Conservation (phyloP, 495 filamentous ascomycete genomes). For the Friedmanniomyces simplex region DNA sequence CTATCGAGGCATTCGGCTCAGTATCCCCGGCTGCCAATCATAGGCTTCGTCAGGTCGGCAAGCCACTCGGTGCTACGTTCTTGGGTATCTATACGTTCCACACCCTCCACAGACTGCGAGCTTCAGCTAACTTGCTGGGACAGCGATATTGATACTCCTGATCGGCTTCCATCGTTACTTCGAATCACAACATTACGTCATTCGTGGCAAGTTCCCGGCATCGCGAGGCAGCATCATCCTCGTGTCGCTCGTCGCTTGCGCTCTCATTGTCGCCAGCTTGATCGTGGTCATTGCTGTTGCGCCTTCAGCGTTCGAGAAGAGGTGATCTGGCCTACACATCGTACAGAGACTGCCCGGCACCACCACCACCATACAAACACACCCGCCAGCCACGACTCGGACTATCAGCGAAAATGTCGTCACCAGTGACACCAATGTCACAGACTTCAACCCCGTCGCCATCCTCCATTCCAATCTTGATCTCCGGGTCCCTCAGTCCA, state of each 20-base stretch:
- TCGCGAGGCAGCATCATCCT: constrained; percentile 78
- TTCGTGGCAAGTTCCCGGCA: constrained; percentile 87
- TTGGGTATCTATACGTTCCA: constrained; percentile 49
- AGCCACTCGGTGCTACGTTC: constrained; percentile 89
- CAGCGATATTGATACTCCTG: constrained; percentile 69
- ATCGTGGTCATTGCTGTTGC: constrained; percentile 34
- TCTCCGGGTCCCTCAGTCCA: neutral
- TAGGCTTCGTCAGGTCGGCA: constrained; percentile 64
- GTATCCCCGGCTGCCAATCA: neutral
- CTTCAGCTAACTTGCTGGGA: neutral
- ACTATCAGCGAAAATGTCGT: neutral
- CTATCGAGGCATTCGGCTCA: neutral
- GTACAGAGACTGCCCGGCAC: neutral
- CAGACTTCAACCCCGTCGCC: neutral
- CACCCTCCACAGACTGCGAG: neutral
- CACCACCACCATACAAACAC: neutral
- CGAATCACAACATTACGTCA: constrained; percentile 70
- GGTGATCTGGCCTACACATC: neutral
- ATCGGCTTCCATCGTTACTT: constrained; percentile 70
- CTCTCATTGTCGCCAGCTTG: constrained; percentile 33
- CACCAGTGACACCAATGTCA: neutral
- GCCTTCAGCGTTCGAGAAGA: constrained; percentile 28
- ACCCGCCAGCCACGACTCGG: neutral
- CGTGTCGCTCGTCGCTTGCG: constrained; percentile 49
- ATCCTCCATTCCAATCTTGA: neutral